Conservation (phyloP, 2,329 filamentous ascomycete species). For the Camillea tinctor region DNA sequence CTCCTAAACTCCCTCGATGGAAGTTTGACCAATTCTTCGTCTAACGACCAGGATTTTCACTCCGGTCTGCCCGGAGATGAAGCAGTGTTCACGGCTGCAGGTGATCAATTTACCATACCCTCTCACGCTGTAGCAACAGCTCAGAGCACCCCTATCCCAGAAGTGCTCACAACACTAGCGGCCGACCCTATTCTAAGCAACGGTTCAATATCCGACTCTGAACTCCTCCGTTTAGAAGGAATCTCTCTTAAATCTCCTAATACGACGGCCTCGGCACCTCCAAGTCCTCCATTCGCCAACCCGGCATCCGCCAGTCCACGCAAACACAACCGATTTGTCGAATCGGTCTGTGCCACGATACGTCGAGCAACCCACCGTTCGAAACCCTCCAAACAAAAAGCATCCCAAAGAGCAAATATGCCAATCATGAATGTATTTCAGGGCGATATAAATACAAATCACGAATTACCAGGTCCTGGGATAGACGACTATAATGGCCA, state of each 20-base stretch:
- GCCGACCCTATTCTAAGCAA: slow-evolving; percentile 31
- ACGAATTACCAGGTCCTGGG: slow-evolving; percentile 8
- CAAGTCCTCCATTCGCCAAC: slow-evolving; percentile 29
- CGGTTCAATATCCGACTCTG: slow-evolving; percentile 47
- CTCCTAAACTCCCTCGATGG: slow-evolving; percentile 29
- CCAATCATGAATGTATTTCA: neutral
- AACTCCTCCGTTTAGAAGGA: slow-evolving; percentile 46
- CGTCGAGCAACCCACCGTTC: slow-evolving; percentile 25
- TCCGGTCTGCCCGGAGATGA: slow-evolving; percentile 14
- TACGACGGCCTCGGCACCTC: slow-evolving; percentile 23
- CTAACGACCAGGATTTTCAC: slow-evolving; percentile 21
- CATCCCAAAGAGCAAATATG: neutral
- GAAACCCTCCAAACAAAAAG: slow-evolving; percentile 12
- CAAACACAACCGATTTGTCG: slow-evolving; percentile 27
- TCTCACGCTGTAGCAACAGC: slow-evolving; percentile 7
- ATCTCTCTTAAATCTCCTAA: slow-evolving; percentile 41
- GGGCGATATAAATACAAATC: slow-evolving; percentile 13
- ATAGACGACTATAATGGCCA: slow-evolving; percentile 15
- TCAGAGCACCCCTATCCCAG: slow-evolving; percentile 13
- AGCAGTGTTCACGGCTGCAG: slow-evolving; percentile 8
- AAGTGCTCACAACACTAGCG: slow-evolving; percentile 15
- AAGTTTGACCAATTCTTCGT: slow-evolving; percentile 18
- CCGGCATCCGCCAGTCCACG: slow-evolving; percentile 22
- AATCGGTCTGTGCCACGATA: slow-evolving; percentile 29
- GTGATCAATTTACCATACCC: slow-evolving; percentile 10